Conservation (phyloP, 148 eudicot species). For the Fagopyrum homotropicum region DNA sequence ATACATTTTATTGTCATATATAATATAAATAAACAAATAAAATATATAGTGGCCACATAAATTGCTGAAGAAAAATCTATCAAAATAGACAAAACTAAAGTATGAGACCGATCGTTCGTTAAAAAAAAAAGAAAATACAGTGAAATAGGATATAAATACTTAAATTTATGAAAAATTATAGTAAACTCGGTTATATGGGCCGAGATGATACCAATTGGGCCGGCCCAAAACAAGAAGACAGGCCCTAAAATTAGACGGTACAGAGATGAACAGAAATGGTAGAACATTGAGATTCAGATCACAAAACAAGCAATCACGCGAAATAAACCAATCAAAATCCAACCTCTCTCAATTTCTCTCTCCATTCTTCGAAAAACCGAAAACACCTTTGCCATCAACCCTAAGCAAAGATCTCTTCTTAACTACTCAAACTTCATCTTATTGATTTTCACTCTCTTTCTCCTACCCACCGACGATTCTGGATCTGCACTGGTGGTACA, state of each 20-base stretch:
- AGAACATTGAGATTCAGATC: constrained; percentile 3
- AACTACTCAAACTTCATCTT: background rate
- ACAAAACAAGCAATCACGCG: background rate
- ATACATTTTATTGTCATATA: too few relatives aligned
- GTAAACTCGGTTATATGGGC: background rate
- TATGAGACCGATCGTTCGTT: too few relatives aligned
- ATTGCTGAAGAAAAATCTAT: too few relatives aligned
- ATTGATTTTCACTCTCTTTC: background rate
- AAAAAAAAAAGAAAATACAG: background rate
- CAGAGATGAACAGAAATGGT: background rate
- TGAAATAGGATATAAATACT: too few relatives aligned
- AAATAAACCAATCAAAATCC: background rate
- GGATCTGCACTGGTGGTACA: constrained; percentile 12
- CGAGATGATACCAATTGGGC: background rate
- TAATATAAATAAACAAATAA: too few relatives aligned
- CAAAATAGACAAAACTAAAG: too few relatives aligned
- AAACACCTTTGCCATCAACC: constrained; percentile 9
- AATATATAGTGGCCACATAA: too few relatives aligned
- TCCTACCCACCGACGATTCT: background rate
- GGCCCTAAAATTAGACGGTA: background rate
- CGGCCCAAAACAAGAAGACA: background rate
- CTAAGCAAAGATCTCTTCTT: constrained; percentile 12
- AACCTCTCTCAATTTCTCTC: background rate
- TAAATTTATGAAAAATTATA: too few relatives aligned
- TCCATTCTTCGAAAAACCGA: background rate